phyloP scores from a whole-genome alignment of 129 eudicot species.

The Artemisia annua region DNA sequence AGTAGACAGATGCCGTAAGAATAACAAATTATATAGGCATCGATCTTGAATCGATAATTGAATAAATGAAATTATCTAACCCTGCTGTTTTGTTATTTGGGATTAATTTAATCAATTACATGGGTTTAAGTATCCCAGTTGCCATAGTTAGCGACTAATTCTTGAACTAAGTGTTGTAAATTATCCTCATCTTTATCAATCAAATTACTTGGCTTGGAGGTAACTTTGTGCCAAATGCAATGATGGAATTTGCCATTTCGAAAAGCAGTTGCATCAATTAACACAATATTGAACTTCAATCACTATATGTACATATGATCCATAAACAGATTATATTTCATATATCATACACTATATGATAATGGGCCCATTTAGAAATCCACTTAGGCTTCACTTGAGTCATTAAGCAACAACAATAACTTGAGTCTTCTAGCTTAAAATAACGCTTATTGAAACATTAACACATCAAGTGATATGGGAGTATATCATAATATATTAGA shows the following conservation, averaged over 20 bases:
- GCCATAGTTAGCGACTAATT: no score
- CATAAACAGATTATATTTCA: background rate
- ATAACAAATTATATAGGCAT: background rate
- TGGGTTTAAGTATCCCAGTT: background rate
- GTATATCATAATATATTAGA: no score
- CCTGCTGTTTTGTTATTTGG: no score
- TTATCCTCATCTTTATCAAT: no score
- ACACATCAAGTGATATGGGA: no score
- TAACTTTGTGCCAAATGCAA: background rate
- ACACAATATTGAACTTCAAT: background rate
- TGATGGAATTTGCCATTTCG: background rate
- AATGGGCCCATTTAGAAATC: background rate
- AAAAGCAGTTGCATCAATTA: constrained; percentile 1
- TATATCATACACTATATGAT: background rate
- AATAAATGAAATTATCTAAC: no score
- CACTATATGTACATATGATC: background rate
- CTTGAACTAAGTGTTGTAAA: no score
- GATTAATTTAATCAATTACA: background rate
- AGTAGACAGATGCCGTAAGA: background rate
- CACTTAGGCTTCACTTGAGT: background rate
- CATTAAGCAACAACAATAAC: no score
- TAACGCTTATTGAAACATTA: no score
- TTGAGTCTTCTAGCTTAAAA: no score
- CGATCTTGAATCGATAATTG: background rate
- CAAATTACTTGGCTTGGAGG: background rate